Conservation (phyloP, 441 rosid species). For the Kokia cookei region DNA sequence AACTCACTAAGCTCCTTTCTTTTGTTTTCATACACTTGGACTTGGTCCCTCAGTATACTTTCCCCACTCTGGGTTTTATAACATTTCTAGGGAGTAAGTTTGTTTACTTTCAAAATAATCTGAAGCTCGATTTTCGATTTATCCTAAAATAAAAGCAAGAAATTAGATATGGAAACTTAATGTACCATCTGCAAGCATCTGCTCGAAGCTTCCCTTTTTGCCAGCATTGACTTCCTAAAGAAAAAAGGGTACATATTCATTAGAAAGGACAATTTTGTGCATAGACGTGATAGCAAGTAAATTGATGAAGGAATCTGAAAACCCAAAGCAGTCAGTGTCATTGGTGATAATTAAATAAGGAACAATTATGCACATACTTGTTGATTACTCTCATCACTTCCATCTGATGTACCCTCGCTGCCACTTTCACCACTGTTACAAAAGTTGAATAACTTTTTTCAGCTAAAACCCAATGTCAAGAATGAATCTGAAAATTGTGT, state of each 20-base stretch:
- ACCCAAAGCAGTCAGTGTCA: background rate
- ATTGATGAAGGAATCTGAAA: background rate
- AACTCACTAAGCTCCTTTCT: background rate
- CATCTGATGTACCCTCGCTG: slow-evolving; percentile 90
- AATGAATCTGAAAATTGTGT: background rate
- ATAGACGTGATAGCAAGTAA: background rate
- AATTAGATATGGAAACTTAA: background rate
- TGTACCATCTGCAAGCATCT: slow-evolving; percentile 88
- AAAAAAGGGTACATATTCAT: slow-evolving; percentile 3
- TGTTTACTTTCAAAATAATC: background rate
- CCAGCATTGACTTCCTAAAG: slow-evolving; percentile 48
- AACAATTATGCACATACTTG: slow-evolving; percentile 38
- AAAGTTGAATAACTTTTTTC: background rate
- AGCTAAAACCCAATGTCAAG: background rate
- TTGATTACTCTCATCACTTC: slow-evolving; percentile 69
- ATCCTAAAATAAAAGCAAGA: background rate
- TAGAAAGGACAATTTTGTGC: background rate
- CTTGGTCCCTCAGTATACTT: background rate
- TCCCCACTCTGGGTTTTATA: background rate
- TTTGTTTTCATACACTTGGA: background rate
- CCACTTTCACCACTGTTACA: slow-evolving; percentile 75
- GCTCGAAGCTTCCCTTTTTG: slow-evolving; percentile 73
- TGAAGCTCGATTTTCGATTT: background rate
- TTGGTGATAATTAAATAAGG: background rate
- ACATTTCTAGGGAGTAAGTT: background rate